Evolutionary conservation across 1,284 basidiomycete genomes (phyloP).

Genomic region (Mycena sp.): DNA sequence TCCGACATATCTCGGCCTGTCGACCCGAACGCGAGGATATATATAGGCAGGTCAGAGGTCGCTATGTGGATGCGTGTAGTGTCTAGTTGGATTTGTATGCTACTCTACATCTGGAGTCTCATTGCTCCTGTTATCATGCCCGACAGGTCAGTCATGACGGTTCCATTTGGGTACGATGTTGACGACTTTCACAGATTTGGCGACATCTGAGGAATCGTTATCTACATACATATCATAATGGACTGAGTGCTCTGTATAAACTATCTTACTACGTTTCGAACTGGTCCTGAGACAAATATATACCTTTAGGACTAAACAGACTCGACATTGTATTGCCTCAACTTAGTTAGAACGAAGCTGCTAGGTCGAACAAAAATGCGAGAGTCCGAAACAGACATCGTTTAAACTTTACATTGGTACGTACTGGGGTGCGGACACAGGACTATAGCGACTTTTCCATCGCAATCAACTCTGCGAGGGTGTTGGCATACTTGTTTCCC

Average conservation of each 20-base stretch:
- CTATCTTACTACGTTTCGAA: too few species aligned
- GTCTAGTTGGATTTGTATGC: constrained; percentile 93
- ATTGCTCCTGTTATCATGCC: constrained; percentile 91
- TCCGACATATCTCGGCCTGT: constrained; percentile 51
- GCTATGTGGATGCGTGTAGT: constrained; percentile 99
- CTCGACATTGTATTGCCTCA: too few species aligned
- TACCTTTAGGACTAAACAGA: too few species aligned
- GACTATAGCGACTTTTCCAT: constrained; percentile 65
- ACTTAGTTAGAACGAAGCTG: too few species aligned
- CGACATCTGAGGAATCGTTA: constrained; percentile 37
- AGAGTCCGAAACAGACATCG: too few species aligned
- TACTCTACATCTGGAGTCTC: constrained; percentile 91
- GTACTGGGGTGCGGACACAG: too few species aligned
- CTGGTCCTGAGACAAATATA: too few species aligned
- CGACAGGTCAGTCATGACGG: constrained; percentile 62
- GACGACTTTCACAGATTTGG: constrained; percentile 40
- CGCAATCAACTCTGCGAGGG: constrained; percentile 65
- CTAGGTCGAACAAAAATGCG: too few species aligned
- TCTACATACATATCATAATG: too few species aligned
- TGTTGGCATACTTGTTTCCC: constrained; percentile 46
- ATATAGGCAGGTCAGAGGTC: constrained; percentile 94
- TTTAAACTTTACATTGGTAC: too few species aligned
- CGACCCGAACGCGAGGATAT: constrained; percentile 68
- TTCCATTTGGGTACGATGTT: too few species aligned
- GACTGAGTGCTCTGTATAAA: too few species aligned